A percentile compares a stretch with the other conserved stretches of the same genome.
These are phyloP conservation scores for Termitomyces bulborhizus DNA, from an alignment of 768 basidiomycete species.

Conservation along the genomic window DNA sequence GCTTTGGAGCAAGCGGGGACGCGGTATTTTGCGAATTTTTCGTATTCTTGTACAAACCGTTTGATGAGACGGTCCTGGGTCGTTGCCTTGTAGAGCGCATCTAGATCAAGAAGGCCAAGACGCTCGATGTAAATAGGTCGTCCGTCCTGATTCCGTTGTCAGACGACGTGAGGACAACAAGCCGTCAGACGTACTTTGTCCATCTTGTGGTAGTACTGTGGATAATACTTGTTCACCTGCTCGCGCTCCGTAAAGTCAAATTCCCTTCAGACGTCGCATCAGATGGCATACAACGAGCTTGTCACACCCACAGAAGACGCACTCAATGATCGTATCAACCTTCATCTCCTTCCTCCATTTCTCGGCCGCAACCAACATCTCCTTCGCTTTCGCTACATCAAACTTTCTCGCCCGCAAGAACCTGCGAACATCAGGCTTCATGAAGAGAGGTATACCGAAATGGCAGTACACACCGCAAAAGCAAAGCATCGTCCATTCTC, in stretches of 20 bases:
- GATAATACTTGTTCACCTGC: constrained; percentile 87
- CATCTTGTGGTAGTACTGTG: constrained; percentile 93
- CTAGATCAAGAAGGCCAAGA: constrained; percentile 84
- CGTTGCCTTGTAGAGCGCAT: constrained; percentile 73
- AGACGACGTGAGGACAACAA: not conserved
- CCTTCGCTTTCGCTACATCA: constrained; percentile 74
- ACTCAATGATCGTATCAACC: constrained; percentile 71
- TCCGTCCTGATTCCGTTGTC: constrained; percentile 62
- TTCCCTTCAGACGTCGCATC: constrained; percentile 36
- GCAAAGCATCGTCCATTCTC: constrained; percentile 63
- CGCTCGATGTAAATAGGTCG: constrained; percentile 94
- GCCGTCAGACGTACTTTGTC: constrained; percentile 66
- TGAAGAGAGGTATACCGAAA: not conserved
- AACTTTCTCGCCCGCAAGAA: constrained; percentile 94
- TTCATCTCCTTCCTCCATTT: constrained; percentile 87
- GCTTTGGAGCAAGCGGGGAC: constrained; percentile 71
- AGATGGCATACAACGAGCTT: not conserved
- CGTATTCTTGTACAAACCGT: constrained; percentile 91
- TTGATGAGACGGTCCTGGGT: constrained; percentile 84
- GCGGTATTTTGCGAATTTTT: constrained; percentile 75
- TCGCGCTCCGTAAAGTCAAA: constrained; percentile 83
- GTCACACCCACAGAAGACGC: constrained; percentile 15
- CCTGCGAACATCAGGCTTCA: constrained; percentile 28
- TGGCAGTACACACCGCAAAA: constrained; percentile 42
- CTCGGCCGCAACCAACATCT: constrained; percentile 78